Conservation (phyloP, 2,329 filamentous ascomycete genomes). For the Colletotrichum magnum region DNA sequence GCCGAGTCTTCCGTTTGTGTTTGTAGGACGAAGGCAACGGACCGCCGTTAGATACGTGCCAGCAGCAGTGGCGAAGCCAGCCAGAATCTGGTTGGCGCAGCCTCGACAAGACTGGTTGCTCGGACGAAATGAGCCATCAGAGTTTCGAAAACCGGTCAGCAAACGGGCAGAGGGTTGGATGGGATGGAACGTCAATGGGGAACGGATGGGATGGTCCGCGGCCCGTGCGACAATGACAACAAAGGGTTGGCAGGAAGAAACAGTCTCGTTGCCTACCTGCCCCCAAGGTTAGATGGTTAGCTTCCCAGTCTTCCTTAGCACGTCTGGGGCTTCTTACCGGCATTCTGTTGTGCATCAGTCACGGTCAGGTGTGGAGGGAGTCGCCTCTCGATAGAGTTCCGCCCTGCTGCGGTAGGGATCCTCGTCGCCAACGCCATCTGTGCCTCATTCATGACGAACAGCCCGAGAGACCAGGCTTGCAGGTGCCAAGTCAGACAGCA, state of each 20-base stretch:
- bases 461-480: background rate
- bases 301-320: constrained; percentile 13
- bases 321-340: constrained; percentile 11
- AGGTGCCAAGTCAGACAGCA: background rate
- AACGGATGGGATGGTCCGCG: constrained; percentile 27
- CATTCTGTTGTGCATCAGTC: background rate
- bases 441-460: background rate
- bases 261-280: constrained; percentile 8
- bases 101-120: constrained; percentile 20
- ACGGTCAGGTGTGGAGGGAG: background rate
- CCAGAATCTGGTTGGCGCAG: background rate
- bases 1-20: constrained; percentile 14
- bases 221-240: constrained; percentile 37
- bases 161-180: constrained; percentile 26
- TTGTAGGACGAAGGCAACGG: constrained; percentile 18
- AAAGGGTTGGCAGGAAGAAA: constrained; percentile 31
- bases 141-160: constrained; percentile 29
- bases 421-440: background rate
- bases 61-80: background rate
- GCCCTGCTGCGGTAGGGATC: background rate
- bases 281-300: background rate
- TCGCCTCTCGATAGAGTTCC: background rate
- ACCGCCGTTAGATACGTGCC: background rate
- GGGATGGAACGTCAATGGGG: constrained; percentile 1
- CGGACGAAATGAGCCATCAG: constrained; percentile 29